Base-by-base conservation (phyloP, 208 protist genomes). In the Crithidia fasciculata region DNA sequence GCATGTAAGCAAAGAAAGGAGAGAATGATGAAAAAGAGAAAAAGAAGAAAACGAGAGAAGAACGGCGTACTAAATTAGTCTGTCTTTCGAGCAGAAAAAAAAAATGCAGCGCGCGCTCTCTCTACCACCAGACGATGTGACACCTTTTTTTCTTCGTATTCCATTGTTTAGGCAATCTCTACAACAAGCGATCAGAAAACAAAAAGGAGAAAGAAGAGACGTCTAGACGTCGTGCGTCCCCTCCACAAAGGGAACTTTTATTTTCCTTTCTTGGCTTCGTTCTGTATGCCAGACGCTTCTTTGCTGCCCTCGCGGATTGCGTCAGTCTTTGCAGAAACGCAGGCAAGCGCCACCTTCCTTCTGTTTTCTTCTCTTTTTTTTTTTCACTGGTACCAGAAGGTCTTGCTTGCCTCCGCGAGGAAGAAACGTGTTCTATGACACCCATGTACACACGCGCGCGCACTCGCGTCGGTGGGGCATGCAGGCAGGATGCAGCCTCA, bases 41-140 rank as follows among this genome's bases (percentile, higher is more conserved):
- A 50, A 71, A 60, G 39, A 40, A 39, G 44, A 56, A 57, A 69
- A 69, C 56, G n/a, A n/a, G n/a, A n/a, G n/a, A n/a, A n/a, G n/a
- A n/a, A n/a, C n/a, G n/a, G n/a, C n/a, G n/a, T n/a, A n/a, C n/a
- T n/a, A n/a, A n/a, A n/a, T n/a, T n/a, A n/a, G n/a, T n/a, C n/a
- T n/a, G n/a, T n/a, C n/a, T n/a, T n/a, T n/a, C n/a, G n/a, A n/a
- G n/a, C n/a, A n/a, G n/a, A n/a, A n/a, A n/a, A n/a, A n/a, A n/a
- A n/a, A n/a, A n/a, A n/a, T n/a, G n/a, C n/a, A n/a, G n/a, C n/a
- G n/a, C n/a, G n/a, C n/a, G n/a, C n/a, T n/a, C n/a, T n/a, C n/a
- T n/a, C n/a, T n/a, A n/a, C n/a, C n/a, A n/a, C n/a, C n/a, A n/a
- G n/a, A n/a, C n/a, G n/a, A n/a, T n/a, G n/a, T n/a, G n/a, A n/a